Evolutionary conservation across 805 yeast genomes (phyloP).

Genomic region (Cyberlindnera xylosilytica): DNA sequence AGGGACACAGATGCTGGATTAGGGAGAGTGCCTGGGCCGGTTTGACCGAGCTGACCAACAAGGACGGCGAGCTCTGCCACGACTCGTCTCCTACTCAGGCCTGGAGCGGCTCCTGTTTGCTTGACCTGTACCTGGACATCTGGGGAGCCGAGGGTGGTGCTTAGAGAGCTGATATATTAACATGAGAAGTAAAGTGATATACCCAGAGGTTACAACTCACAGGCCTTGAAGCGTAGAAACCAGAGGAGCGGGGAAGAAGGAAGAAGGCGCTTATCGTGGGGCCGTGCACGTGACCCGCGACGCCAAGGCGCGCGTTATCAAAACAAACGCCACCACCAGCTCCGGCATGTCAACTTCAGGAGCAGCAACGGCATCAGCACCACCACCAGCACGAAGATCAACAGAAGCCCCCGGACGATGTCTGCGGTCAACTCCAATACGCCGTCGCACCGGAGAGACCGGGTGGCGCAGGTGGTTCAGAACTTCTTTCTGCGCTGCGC

Average conservation of each 20-base stretch:
- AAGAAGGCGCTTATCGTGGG: too few species aligned
- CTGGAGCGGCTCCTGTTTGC: slow-evolving; percentile 86
- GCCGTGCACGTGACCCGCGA: too few species aligned
- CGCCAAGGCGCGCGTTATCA: background rate
- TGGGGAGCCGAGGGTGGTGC: slow-evolving; percentile 30
- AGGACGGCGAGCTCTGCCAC: slow-evolving; percentile 72
- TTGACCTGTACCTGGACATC: slow-evolving; percentile 74
- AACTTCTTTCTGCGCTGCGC: slow-evolving; percentile 66
- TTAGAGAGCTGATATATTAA: too few species aligned
- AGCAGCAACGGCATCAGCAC: too few species aligned
- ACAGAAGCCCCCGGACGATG: too few species aligned
- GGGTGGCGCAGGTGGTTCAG: slow-evolving; percentile 28
- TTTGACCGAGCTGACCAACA: slow-evolving; percentile 85
- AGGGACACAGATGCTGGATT: slow-evolving; percentile 68
- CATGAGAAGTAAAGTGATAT: too few species aligned
- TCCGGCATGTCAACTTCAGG: too few species aligned
- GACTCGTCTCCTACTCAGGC: slow-evolving; percentile 97
- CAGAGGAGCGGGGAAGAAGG: too few species aligned
- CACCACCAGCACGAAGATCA: too few species aligned
- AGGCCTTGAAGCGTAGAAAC: too few species aligned
- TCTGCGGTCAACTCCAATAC: background rate
- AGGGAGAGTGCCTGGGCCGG: slow-evolving; percentile 88
- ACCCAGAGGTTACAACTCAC: too few species aligned
- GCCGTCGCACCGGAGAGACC: slow-evolving; percentile 17
- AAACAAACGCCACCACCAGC: background rate